A percentile compares a stretch with the other conserved stretches of the same genome.
phyloP scores from a whole-genome alignment of 352 stramenopile genomes.

The Phytophthora fragariae region DNA sequence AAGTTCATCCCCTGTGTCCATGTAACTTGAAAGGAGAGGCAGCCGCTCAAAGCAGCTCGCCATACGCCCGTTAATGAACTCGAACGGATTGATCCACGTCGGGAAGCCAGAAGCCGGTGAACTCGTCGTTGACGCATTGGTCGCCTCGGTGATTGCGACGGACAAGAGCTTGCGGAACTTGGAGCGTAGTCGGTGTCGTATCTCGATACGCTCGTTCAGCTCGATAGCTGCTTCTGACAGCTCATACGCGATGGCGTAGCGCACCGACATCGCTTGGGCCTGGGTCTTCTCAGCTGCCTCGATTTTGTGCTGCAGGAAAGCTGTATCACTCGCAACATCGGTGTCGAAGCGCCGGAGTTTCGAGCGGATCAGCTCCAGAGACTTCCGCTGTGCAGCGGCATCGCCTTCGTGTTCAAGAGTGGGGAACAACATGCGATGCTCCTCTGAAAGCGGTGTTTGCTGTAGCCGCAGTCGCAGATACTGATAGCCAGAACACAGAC shows the following conservation, averaged over 20 bases:
- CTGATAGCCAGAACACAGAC: slow-evolving; percentile 28
- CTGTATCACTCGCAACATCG: slow-evolving; percentile 75
- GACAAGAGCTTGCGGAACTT: slow-evolving; percentile 58
- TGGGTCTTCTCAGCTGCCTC: slow-evolving; percentile 70
- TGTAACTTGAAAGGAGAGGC: slow-evolving; percentile 35
- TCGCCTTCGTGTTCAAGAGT: slow-evolving; percentile 54
- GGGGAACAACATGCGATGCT: slow-evolving; percentile 79
- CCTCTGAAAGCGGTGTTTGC: slow-evolving; percentile 61
- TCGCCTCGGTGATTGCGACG: slow-evolving; percentile 62
- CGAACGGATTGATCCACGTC: slow-evolving; percentile 54
- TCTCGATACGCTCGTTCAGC: slow-evolving; percentile 65
- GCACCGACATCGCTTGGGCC: slow-evolving; percentile 55
- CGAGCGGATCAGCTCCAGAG: slow-evolving; percentile 64
- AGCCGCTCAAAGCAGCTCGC: slow-evolving; percentile 68
- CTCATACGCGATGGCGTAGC: slow-evolving; percentile 65
- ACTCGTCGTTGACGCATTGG: slow-evolving; percentile 38
- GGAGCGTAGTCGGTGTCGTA: slow-evolving; percentile 44
- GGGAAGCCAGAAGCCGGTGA: slow-evolving; percentile 30
- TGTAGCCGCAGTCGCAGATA: slow-evolving; percentile 80
- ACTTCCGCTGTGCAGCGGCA: slow-evolving; percentile 44
- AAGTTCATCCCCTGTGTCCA: slow-evolving; percentile 33
- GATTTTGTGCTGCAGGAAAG: slow-evolving; percentile 79
- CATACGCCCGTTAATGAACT: slow-evolving; percentile 71
- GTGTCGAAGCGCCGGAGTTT: slow-evolving; percentile 70
- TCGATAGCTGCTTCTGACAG: slow-evolving; percentile 71